Evolutionary conservation across 1,284 basidiomycete species (phyloP).

Genomic region (Sanghuangporus baumii): DNA sequence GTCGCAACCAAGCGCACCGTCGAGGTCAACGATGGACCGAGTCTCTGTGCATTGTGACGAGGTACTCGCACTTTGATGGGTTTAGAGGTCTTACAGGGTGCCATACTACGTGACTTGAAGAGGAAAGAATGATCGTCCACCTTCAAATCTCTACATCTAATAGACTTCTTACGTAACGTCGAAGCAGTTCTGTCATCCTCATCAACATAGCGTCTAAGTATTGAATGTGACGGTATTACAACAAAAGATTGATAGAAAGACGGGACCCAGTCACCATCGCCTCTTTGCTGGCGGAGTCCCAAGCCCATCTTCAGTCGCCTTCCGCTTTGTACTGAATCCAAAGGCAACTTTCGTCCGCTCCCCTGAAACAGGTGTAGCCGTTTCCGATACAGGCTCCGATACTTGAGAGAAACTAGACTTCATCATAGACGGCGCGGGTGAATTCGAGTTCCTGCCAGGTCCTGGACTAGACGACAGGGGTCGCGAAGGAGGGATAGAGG

Average conservation of each 20-base stretch:
- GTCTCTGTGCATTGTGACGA: conserved; percentile 65
- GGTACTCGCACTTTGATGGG: conserved; percentile 62
- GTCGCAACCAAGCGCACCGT: conserved; percentile 53
- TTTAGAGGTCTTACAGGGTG: conserved; percentile 45
- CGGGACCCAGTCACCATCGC: conserved; percentile 23
- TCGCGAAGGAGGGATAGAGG: conserved; percentile 58
- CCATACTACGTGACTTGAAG: conserved; percentile 39
- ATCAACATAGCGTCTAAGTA: background rate
- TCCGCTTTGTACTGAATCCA: conserved; percentile 71
- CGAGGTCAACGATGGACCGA: conserved; percentile 54
- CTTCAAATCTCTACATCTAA: background rate
- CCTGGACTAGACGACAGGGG: conserved; percentile 38
- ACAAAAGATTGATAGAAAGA: background rate
- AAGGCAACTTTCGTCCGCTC: conserved; percentile 72
- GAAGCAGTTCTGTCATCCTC: no score
- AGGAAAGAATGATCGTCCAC: background rate
- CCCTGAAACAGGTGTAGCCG: conserved; percentile 44
- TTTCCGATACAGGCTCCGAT: conserved; percentile 40
- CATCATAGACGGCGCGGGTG: conserved; percentile 47
- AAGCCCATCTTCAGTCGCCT: conserved; percentile 57
- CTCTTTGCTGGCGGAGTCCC: conserved; percentile 43
- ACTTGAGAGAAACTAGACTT: conserved; percentile 75
- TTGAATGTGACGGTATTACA: background rate
- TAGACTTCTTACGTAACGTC: background rate
- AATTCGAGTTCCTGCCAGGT: conserved; percentile 49